Evolutionary conservation across 352 stramenopile genomes (phyloP).

Genomic region (Phytophthora cactorum): DNA sequence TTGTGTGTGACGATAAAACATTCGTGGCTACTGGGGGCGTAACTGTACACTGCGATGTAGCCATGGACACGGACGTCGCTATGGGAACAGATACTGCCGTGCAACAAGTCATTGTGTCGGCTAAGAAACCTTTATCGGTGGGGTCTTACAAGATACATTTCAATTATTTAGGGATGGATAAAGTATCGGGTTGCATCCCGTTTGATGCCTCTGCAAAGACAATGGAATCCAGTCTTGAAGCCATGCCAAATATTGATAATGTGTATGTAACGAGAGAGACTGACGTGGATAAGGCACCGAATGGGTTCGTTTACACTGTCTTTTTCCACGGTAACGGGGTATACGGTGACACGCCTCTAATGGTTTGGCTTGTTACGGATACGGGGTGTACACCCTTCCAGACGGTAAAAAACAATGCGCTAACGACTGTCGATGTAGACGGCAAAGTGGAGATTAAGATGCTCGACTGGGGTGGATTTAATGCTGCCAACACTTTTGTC

Average conservation of each 20-base stretch:
- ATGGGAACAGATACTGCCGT: slow-evolving; percentile 73
- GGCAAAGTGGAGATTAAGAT: slow-evolving; percentile 41
- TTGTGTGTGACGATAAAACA: slow-evolving; percentile 31
- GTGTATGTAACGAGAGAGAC: slow-evolving; percentile 61
- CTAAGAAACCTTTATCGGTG: slow-evolving; percentile 50
- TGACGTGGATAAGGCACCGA: slow-evolving; percentile 42
- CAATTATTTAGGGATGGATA: slow-evolving; percentile 34
- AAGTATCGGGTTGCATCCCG: slow-evolving; percentile 57
- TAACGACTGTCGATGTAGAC: slow-evolving; percentile 48
- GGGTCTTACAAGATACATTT: slow-evolving; percentile 73
- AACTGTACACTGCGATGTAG: slow-evolving; percentile 45
- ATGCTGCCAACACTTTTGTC: slow-evolving; percentile 57
- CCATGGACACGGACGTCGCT: slow-evolving; percentile 74
- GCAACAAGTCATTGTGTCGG: slow-evolving; percentile 69
- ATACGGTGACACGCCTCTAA: slow-evolving; percentile 31
- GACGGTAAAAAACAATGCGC: slow-evolving; percentile 68
- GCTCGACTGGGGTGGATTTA: slow-evolving; percentile 61
- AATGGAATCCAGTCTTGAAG: slow-evolving; percentile 58
- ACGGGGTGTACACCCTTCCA: slow-evolving; percentile 56
- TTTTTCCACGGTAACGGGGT: slow-evolving; percentile 86
- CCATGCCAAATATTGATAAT: slow-evolving; percentile 78
- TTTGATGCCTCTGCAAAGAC: slow-evolving; percentile 63
- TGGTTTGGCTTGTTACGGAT: slow-evolving; percentile 27
- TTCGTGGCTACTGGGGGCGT: slow-evolving; percentile 53
- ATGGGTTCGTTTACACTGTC: slow-evolving; percentile 71